A percentile compares a stretch with the other conserved stretches of the same genome.
These are phyloP conservation scores for Aegilops umbellulata DNA, from an alignment of 176 grass and related monocot genomes.

Conservation along the genomic window DNA sequence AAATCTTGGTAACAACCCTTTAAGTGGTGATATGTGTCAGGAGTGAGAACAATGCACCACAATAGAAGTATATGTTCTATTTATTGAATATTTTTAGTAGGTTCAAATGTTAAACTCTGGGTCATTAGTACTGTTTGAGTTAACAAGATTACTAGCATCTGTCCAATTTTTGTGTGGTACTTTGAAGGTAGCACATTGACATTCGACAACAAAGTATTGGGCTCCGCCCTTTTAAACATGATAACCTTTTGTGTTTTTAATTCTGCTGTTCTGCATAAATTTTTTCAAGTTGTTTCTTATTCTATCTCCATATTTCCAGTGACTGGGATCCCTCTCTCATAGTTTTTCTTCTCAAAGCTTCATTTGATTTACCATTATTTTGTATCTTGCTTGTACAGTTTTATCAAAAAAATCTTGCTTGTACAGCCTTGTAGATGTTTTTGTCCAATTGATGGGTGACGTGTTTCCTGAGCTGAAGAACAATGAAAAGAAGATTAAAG, in stretches of 20 bases:
- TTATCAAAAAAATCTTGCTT: too few species aligned
- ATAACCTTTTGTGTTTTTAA: neutral
- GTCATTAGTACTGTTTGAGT: neutral
- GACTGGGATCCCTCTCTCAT: neutral
- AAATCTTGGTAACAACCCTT: too few species aligned
- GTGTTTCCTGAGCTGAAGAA: slow-evolving; percentile 85
- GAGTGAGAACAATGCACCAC: too few species aligned
- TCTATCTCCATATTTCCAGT: neutral
- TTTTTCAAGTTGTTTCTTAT: neutral
- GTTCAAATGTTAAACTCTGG: neutral
- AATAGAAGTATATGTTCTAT: neutral
- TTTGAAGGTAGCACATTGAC: neutral
- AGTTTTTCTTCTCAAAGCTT: neutral
- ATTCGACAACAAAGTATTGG: neutral
- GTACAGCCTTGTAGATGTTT: slow-evolving; percentile 77
- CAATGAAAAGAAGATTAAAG: slow-evolving; percentile 69
- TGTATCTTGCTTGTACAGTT: slow-evolving; percentile 47
- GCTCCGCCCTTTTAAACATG: neutral
- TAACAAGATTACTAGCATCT: neutral
- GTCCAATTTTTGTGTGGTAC: neutral
- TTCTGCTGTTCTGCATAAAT: neutral
- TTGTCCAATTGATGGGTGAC: slow-evolving; percentile 78
- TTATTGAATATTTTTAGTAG: neutral
- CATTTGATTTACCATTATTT: slow-evolving; percentile 11
- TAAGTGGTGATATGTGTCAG: too few species aligned